Conservation (phyloP, 106 monocot genomes). For the Posidonia australis region DNA sequence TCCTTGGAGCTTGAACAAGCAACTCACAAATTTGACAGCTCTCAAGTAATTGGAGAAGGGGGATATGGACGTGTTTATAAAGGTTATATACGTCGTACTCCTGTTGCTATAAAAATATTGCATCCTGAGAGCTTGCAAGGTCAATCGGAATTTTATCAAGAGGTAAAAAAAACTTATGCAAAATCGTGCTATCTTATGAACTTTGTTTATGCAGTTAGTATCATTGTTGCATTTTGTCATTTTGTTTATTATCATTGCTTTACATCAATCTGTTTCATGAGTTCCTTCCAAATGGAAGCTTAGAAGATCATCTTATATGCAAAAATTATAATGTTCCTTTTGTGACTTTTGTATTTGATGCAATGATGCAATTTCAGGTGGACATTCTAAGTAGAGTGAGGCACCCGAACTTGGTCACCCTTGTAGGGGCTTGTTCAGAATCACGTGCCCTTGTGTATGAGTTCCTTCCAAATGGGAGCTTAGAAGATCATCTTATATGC, state of each 20-base stretch:
- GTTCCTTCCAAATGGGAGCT: constrained; percentile 55
- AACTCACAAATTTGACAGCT: constrained; percentile 36
- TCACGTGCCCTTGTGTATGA: constrained; percentile 50
- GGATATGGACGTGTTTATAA: constrained; percentile 53
- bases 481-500: constrained; percentile 47
- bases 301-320: neutral
- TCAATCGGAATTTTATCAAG: constrained; percentile 37
- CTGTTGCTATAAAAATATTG: constrained; percentile 70
- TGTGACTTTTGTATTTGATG: neutral
- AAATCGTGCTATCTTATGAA: no score
- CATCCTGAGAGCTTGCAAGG: constrained; percentile 37
- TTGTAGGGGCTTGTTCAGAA: constrained; percentile 58
- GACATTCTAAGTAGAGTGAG: constrained; percentile 43
- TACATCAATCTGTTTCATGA: neutral
- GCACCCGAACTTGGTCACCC: constrained; percentile 69
- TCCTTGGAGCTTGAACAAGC: constrained; percentile 46
- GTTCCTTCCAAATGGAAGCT: neutral
- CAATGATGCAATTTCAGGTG: constrained; percentile 23
- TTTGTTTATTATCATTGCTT: no score
- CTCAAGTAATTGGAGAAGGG: constrained; percentile 48
- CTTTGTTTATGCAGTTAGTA: neutral
- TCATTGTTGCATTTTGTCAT: neutral
- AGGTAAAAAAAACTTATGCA: constrained; percentile 24
- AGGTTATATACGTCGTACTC: constrained; percentile 44
- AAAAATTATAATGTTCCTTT: neutral